These are phyloP conservation scores for Quercus berberidifolia DNA, from an alignment of 306 rosid genomes.

Conservation along the genomic window DNA sequence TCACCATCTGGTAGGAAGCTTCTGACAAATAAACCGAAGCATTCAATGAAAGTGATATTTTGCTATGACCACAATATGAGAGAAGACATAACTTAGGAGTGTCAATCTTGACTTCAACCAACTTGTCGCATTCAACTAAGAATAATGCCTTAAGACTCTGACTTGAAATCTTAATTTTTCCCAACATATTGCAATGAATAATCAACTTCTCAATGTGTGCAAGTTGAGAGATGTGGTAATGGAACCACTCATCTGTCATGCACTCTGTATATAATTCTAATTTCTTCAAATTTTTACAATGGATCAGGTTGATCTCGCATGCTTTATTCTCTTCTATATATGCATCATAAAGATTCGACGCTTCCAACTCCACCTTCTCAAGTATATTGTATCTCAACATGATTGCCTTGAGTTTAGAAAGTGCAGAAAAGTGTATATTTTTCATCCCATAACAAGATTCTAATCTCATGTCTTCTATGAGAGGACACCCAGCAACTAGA, in stretches of 20 bases:
- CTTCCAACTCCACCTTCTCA: too few species aligned
- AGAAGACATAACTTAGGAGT: neutral
- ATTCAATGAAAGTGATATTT: conserved; percentile 4
- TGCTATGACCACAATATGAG: neutral
- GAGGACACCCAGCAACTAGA: too few species aligned
- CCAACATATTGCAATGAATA: conserved; percentile 13
- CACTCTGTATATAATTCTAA: neutral
- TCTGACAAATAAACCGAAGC: neutral
- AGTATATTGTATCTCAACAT: too few species aligned
- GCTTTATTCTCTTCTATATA: too few species aligned
- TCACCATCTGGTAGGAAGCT: neutral
- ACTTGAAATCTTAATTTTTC: conserved; percentile 4
- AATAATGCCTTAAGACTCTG: neutral
- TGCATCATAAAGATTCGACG: too few species aligned
- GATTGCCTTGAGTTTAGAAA: too few species aligned
- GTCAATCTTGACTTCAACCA: neutral
- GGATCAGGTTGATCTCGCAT: too few species aligned
- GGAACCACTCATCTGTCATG: conserved; percentile 7
- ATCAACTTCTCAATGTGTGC: neutral
- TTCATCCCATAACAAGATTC: too few species aligned
- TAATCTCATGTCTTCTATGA: too few species aligned
- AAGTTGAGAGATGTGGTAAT: neutral
- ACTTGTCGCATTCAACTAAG: conserved; percentile 2
- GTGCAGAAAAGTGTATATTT: too few species aligned
- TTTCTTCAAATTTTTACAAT: conserved; percentile 7